Evolutionary conservation across 192 early-diverging fungal genomes (phyloP).

Genomic region (Coemansia sp.): DNA sequence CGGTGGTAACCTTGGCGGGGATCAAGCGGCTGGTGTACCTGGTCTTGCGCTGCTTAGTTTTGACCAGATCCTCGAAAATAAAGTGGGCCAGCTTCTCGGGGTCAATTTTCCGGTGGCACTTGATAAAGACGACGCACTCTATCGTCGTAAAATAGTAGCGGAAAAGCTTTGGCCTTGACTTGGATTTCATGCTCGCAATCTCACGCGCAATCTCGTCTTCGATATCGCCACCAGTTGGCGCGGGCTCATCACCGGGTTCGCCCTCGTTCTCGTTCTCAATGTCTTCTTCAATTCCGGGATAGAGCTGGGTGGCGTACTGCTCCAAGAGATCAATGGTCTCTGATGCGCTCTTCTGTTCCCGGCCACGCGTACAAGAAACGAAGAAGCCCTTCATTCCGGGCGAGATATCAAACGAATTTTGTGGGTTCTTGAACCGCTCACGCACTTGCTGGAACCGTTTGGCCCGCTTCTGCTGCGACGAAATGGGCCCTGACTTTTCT

Average conservation of each 20-base stretch:
- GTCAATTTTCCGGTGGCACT: conserved; percentile 46
- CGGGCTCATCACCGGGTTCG: background rate
- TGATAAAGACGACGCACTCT: conserved; percentile 53
- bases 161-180: conserved; percentile 35
- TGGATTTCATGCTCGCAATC: conserved; percentile 46
- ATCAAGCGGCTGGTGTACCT: conserved; percentile 49
- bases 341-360: conserved; percentile 45
- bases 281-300: conserved; percentile 49
- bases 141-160: conserved; percentile 49
- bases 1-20: conserved; percentile 45
- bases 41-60: conserved; percentile 48
- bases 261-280: conserved; percentile 29
- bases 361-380: conserved; percentile 45
- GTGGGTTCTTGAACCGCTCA: conserved; percentile 46
- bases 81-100: conserved; percentile 48
- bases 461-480: conserved; percentile 44
- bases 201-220: conserved; percentile 57
- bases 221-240: conserved; percentile 29
- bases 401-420: conserved; percentile 51
- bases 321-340: conserved; percentile 55
- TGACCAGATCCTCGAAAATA: conserved; percentile 48
- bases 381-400: conserved; percentile 58
- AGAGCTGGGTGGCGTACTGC: conserved; percentile 44
- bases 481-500: conserved; percentile 27
- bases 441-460: conserved; percentile 44